Conservation (phyloP, 2,329 filamentous ascomycete species). For the Colletotrichum tabaci region DNA sequence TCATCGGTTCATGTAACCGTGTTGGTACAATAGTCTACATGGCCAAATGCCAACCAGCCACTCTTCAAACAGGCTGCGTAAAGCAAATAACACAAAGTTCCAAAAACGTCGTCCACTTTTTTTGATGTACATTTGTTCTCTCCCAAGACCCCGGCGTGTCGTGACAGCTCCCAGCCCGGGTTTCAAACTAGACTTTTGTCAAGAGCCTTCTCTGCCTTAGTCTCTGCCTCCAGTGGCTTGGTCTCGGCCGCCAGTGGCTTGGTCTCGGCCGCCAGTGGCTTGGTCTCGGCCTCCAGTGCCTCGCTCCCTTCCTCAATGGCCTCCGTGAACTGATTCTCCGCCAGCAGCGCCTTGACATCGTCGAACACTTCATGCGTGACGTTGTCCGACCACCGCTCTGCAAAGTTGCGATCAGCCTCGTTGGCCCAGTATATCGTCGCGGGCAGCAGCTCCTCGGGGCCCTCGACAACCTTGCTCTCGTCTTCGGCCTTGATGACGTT, state of each 20-base stretch:
- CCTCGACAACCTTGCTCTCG: slow-evolving; percentile 25
- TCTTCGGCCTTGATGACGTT: neutral
- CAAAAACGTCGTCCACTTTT: slow-evolving; percentile 23
- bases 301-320: neutral
- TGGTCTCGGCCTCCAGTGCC: slow-evolving; percentile 8
- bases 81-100: slow-evolving; percentile 14
- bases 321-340: slow-evolving; percentile 17
- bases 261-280: neutral
- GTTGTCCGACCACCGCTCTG: slow-evolving; percentile 65
- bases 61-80: slow-evolving; percentile 1
- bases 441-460: slow-evolving; percentile 50
- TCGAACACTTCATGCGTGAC: slow-evolving; percentile 64
- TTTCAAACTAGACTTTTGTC: neutral
- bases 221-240: neutral
- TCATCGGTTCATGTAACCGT: slow-evolving; percentile 39
- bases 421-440: slow-evolving; percentile 69
- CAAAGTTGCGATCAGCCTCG: slow-evolving; percentile 62
- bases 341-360: slow-evolving; percentile 8
- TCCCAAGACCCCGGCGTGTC: neutral
- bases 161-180: neutral
- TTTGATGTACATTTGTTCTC: slow-evolving; percentile 28
- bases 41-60: slow-evolving; percentile 24
- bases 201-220: neutral
- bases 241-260: too few relatives aligned
- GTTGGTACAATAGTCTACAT: slow-evolving; percentile 44